These are phyloP conservation scores for Helenozyma rhizophorensis DNA, from an alignment of 805 yeast genomes.

Conservation along the genomic window DNA sequence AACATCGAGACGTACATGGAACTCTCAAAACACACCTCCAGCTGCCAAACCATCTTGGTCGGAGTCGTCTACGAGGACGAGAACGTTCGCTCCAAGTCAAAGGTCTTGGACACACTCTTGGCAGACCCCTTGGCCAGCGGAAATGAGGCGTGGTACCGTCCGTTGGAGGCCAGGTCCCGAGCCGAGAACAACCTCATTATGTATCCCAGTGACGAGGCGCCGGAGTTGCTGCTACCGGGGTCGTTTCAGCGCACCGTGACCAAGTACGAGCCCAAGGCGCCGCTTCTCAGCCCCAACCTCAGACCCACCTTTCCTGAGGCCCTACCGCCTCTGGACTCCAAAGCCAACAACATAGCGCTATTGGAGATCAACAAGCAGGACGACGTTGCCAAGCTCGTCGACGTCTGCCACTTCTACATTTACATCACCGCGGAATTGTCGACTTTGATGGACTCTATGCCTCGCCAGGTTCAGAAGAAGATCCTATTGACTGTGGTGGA, in stretches of 20 bases:
- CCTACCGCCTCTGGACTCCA: constrained; percentile 7
- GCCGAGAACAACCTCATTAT: constrained; percentile 18
- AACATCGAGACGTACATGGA: constrained; percentile 13
- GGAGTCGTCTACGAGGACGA: constrained; percentile 33
- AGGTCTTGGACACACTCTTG: constrained; percentile 30
- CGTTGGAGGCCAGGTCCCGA: constrained; percentile 19
- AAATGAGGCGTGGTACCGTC: constrained; percentile 29
- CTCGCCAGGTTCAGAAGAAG: constrained; percentile 17
- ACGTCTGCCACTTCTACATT: constrained; percentile 20
- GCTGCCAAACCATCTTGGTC: constrained; percentile 19
- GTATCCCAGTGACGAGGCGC: background rate
- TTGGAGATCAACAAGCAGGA: constrained; percentile 19
- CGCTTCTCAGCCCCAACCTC: constrained; percentile 23
- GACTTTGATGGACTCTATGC: constrained; percentile 7
- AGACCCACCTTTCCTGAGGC: constrained; percentile 20
- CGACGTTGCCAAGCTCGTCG: constrained; percentile 9
- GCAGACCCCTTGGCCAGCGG: constrained; percentile 38
- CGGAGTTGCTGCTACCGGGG: constrained; percentile 5
- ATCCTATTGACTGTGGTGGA: constrained; percentile 34
- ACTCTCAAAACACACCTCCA: constrained; percentile 5
- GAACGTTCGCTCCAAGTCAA: constrained; percentile 17
- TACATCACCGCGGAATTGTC: constrained; percentile 20
- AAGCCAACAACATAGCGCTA: constrained; percentile 15
- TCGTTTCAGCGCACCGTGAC: constrained; percentile 6
- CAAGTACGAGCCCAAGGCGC: constrained; percentile 21